Evolutionary conservation across 202 grass and related monocot genomes (phyloP), one percentile per base, ranked within the genome.

Genomic region (Bolboschoenoplectus hybrid): DNA sequence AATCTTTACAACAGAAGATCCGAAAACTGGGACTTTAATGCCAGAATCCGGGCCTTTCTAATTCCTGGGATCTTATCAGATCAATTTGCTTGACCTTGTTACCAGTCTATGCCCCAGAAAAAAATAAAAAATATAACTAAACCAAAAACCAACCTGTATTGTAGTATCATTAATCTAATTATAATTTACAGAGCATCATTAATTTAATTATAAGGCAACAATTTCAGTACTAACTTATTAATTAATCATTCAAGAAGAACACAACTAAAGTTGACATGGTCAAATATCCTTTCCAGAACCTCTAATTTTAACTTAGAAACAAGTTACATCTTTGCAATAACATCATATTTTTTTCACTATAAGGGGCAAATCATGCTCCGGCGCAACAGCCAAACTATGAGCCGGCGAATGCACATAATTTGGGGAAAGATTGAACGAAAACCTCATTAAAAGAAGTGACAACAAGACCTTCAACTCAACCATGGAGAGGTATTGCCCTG

Each of bases 401-500:
- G 43, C 49, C 0, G 92, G 94, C 2, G 86, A 83, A 62, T 97
- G 92, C 5, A 83, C 64, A 62, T 94, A 97, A 1, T 8, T 84
- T 0, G 87, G 90, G 0, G 92, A 94, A 5, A 76, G 60, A 0
- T 82, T 44, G 46, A 97, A 91, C 17, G 69, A 19, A 64, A 97
- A 94, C 60, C 64, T 86, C 44, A 38, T 46, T 7, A 97, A 80
- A 72, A 97, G 52, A 2, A 84, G 84, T 1, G 87, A 88, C 44
- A 97, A 85, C 60, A 92, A 36, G 75, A 94, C 61, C 87, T 94
- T 97, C 39, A 97, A 63, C 86, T 97, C 90, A 9, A 55, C 55
- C 89, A 91, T 94, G 34, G 94, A 89, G 63, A 97, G 80, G 86
- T 91, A 88, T 74, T 97, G 90, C 47, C 89, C 92, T 11, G 85